phyloP scores from a whole-genome alignment of 1,139 yeast genomes.

The Yamadazyma spencermartinsiae region DNA sequence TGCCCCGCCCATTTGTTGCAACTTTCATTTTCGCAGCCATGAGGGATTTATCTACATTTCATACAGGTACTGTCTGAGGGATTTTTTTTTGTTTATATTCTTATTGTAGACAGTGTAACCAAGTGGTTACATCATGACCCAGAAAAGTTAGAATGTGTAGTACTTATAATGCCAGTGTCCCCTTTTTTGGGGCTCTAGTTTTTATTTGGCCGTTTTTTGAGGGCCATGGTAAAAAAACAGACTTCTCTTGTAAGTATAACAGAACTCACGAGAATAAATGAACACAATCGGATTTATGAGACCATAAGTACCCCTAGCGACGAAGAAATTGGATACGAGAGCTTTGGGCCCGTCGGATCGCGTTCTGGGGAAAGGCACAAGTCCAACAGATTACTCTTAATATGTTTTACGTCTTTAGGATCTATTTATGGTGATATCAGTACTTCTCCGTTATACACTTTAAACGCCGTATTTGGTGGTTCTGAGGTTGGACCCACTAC shows the following conservation, averaged over 20 bases:
- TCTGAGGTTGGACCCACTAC: conserved; percentile 22
- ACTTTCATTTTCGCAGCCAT: conserved; percentile 5
- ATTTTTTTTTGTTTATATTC: neutral
- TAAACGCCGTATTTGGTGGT: conserved; percentile 43
- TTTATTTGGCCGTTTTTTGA: neutral
- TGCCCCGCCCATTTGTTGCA: neutral
- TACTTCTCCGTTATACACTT: conserved; percentile 58
- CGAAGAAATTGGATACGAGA: neutral
- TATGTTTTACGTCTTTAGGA: conserved; percentile 40
- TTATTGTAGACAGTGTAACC: neutral
- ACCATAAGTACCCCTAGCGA: neutral
- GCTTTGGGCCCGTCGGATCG: neutral
- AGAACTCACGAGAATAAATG: conserved; percentile 5
- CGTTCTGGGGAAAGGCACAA: neutral
- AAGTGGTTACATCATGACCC: too few relatives aligned
- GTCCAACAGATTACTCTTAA: neutral
- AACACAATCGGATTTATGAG: conserved; percentile 1
- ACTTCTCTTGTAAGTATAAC: conserved; percentile 3
- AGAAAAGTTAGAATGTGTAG: too few relatives aligned
- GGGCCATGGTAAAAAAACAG: conserved; percentile 2
- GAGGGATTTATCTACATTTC: conserved; percentile 4
- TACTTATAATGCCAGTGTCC: too few relatives aligned
- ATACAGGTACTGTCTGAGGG: conserved; percentile 1
- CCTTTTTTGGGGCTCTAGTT: neutral
- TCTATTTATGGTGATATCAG: conserved; percentile 65